phyloP scores from a whole-genome alignment of 2,329 filamentous ascomycete genomes.

The Alternaria sp. region DNA sequence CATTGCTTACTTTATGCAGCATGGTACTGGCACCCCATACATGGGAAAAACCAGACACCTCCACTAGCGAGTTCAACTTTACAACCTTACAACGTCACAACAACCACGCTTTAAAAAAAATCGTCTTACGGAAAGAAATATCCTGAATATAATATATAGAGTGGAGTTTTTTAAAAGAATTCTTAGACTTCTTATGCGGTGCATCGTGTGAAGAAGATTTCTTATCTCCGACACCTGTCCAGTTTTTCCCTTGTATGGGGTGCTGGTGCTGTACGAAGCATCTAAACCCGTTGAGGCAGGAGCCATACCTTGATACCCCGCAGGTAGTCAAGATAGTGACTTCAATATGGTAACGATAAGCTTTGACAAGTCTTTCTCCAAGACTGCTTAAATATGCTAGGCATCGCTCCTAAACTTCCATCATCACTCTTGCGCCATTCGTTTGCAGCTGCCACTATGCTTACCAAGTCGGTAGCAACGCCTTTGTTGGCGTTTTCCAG shows the following conservation, averaged over 20 bases:
- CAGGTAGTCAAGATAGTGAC: conserved; percentile 22
- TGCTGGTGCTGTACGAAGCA: neutral
- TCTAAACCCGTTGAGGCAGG: conserved; percentile 29
- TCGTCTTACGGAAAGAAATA: too few relatives aligned
- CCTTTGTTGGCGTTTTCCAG: conserved; percentile 25
- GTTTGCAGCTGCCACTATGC: conserved; percentile 19
- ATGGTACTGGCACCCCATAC: neutral
- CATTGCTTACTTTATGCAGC: neutral
- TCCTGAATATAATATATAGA: too few relatives aligned
- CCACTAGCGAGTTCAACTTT: too few relatives aligned
- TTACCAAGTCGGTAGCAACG: conserved; percentile 22
- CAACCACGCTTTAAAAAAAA: too few relatives aligned
- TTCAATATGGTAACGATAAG: conserved; percentile 20
- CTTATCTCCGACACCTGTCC: too few relatives aligned
- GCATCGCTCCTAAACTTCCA: neutral
- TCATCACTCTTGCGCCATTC: neutral
- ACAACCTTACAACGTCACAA: too few relatives aligned
- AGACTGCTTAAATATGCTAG: conserved; percentile 30
- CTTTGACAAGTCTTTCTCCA: conserved; percentile 23
- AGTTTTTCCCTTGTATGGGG: too few relatives aligned
- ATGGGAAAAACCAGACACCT: too few relatives aligned
- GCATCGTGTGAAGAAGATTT: too few relatives aligned
- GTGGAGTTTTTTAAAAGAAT: too few relatives aligned
- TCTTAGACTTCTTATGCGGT: too few relatives aligned
- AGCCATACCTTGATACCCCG: conserved; percentile 13